Conservation (phyloP, 2,329 filamentous ascomycete species). For the Claviceps capensis region DNA sequence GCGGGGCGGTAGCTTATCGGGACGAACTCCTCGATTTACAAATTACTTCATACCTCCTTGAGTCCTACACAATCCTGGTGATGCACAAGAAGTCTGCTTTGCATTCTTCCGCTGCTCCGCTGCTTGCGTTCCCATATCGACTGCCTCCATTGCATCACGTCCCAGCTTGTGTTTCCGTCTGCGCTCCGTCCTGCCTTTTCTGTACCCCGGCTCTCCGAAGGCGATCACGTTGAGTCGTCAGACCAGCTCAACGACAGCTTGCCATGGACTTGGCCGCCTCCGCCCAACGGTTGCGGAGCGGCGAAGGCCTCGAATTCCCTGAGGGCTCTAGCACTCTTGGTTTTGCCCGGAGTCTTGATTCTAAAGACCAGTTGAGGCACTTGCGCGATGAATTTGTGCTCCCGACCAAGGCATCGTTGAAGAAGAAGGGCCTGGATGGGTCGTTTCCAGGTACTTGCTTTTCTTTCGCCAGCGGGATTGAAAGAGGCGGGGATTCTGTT, state of each 20-base stretch:
- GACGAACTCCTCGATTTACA: too few relatives aligned
- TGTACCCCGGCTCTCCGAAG: too few relatives aligned
- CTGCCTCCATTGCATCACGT: too few relatives aligned
- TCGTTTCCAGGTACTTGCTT: conserved; percentile 24
- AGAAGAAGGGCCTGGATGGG: conserved; percentile 43
- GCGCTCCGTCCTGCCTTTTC: too few relatives aligned
- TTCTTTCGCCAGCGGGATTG: neutral
- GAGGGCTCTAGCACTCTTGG: conserved; percentile 30
- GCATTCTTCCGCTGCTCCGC: too few relatives aligned
- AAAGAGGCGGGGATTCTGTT: neutral
- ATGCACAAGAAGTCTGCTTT: too few relatives aligned
- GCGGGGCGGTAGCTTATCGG: too few relatives aligned
- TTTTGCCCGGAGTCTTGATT: conserved; percentile 41
- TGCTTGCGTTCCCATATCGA: too few relatives aligned
- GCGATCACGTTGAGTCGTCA: conserved; percentile 1
- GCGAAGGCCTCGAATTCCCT: conserved; percentile 31
- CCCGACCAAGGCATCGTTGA: conserved; percentile 59
- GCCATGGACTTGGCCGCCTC: conserved; percentile 26
- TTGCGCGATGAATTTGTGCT: conserved; percentile 63
- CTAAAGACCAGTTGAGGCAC: conserved; percentile 42
- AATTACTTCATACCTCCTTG: too few relatives aligned
- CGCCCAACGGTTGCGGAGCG: conserved; percentile 27
- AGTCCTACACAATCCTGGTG: too few relatives aligned
- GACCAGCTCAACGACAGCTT: conserved; percentile 11
- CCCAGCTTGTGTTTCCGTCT: too few relatives aligned